Base-by-base conservation (phyloP, 2,329 filamentous ascomycete species). In the Fusarium phyllophilum region DNA sequence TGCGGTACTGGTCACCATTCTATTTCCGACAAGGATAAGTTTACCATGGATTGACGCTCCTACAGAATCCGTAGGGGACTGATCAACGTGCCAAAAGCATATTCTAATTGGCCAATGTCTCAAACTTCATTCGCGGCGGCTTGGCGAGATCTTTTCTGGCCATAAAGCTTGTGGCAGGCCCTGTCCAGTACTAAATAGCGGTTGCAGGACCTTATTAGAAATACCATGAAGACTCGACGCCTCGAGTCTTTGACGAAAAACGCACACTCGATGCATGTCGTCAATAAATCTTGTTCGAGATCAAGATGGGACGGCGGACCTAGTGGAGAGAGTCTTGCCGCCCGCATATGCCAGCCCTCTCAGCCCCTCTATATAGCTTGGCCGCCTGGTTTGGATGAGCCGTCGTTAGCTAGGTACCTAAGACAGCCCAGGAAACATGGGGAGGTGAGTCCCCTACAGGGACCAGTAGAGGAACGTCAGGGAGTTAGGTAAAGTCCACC, bases 261-360 rank as follows among this genome's bases (percentile, higher is more conserved):
- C 44, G 34, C 42, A 57, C 34, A 38, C 36, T 58, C 41, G 36
- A 48, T 45, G 39, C n/a, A 34, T 44, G 29, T 58, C 46, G 62
- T 48, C 26, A 34, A 26, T 46, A 42, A 41, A 42, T 52, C 44
- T 38, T 66, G 44, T 15, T 59, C n/a, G 39, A 70, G 48, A 52
- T 49, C 31, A 56, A 74, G 56, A 74, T 68, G 46, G 49, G 60
- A 74, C 63, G 71, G 64, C 55, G 55, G 67, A 59, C 66, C 67
- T 20, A 34, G 71, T 74, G 71, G 70, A 58, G 66, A 67, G 70
- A 70, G 33, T 66, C 62, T 70, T 67, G 55, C 62, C 71, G 71
- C 71, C 67, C 71, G 71, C 71, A 72, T 44, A 74, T 55, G 46
- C 58, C 71, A 74, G 71, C 71, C 71, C 58, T 72, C 55, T 65